These are phyloP conservation scores for Pythium plurisporium DNA, from an alignment of 352 stramenopile genomes.

Conservation along the genomic window DNA sequence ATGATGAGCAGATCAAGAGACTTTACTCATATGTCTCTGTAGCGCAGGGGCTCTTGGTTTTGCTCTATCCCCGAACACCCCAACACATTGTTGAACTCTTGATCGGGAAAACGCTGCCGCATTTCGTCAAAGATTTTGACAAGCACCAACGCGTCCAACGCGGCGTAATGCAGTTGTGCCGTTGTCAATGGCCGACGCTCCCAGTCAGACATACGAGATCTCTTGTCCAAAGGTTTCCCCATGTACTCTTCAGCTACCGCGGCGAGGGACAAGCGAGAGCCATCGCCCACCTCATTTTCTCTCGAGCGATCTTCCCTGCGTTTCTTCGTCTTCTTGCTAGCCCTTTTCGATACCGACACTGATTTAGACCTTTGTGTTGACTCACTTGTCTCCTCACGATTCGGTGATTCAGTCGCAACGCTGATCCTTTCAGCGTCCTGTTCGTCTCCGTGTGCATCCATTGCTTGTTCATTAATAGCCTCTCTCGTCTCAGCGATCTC, in stretches of 20 bases:
- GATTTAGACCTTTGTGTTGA: too few species aligned
- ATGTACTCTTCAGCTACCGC: slow-evolving; percentile 49
- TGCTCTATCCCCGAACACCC: too few species aligned
- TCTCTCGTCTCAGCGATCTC: background rate
- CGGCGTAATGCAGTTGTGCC: slow-evolving; percentile 66
- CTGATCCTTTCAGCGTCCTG: too few species aligned
- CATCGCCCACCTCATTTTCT: background rate
- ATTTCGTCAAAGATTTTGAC: slow-evolving; percentile 57
- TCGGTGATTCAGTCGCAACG: too few species aligned
- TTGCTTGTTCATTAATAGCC: background rate
- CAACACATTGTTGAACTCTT: slow-evolving; percentile 21
- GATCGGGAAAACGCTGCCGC: slow-evolving; percentile 29
- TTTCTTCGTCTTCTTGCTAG: slow-evolving; percentile 3
- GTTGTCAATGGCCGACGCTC: slow-evolving; percentile 58
- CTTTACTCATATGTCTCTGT: too few species aligned
- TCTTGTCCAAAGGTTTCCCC: slow-evolving; percentile 65
- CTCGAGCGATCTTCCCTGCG: slow-evolving; percentile 12
- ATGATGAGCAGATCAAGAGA: too few species aligned
- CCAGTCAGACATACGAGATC: slow-evolving; percentile 72
- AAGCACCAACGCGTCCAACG: slow-evolving; percentile 65
- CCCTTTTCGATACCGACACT: background rate
- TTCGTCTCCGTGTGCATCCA: background rate
- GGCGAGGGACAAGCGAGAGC: slow-evolving; percentile 39
- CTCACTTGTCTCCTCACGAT: too few species aligned
- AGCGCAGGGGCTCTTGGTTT: too few species aligned